Evolutionary conservation across 73 alveolate species (phyloP).

Genomic region (Urostyla sp.): DNA sequence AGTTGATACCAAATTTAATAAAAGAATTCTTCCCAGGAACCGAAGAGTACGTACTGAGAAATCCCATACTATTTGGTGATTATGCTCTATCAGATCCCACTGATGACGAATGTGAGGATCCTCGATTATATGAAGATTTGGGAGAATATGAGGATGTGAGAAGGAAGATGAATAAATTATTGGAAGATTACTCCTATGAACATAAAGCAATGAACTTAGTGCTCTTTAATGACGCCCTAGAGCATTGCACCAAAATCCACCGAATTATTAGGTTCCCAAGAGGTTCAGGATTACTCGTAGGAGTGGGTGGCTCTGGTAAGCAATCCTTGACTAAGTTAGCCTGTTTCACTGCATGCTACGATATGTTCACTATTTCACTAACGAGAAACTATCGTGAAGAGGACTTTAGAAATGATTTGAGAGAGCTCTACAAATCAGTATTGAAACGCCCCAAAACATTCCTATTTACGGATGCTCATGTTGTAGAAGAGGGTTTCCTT

Average conservation of each 20-base stretch:
- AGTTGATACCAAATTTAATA: conserved; percentile 68
- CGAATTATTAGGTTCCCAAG: conserved; percentile 97
- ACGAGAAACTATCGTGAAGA: conserved; percentile 97
- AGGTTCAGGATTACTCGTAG: conserved; percentile 98
- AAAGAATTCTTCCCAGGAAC: conserved; percentile 84
- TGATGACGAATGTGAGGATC: conserved; percentile 94
- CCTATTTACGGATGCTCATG: conserved; percentile 99
- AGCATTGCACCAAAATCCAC: conserved; percentile 95
- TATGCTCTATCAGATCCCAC: conserved; percentile 91
- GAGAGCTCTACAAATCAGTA: conserved; percentile 91
- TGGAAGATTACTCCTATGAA: conserved; percentile 96
- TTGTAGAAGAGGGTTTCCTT: conserved; percentile 98
- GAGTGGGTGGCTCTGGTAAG: conserved; percentile 98
- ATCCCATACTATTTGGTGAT: conserved; percentile 88
- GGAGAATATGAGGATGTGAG: conserved; percentile 90
- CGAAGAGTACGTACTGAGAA: conserved; percentile 71
- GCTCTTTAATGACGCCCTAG: conserved; percentile 97
- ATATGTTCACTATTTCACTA: conserved; percentile 93
- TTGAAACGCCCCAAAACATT: conserved; percentile 94
- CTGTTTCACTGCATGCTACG: conserved; percentile 95
- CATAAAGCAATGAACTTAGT: conserved; percentile 98
- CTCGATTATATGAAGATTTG: conserved; percentile 95
- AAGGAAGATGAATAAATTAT: conserved; percentile 89
- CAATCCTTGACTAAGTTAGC: conserved; percentile 94
- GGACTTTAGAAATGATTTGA: conserved; percentile 98